Conservation (phyloP, 768 basidiomycete species). For the Mrakia blollopis region DNA sequence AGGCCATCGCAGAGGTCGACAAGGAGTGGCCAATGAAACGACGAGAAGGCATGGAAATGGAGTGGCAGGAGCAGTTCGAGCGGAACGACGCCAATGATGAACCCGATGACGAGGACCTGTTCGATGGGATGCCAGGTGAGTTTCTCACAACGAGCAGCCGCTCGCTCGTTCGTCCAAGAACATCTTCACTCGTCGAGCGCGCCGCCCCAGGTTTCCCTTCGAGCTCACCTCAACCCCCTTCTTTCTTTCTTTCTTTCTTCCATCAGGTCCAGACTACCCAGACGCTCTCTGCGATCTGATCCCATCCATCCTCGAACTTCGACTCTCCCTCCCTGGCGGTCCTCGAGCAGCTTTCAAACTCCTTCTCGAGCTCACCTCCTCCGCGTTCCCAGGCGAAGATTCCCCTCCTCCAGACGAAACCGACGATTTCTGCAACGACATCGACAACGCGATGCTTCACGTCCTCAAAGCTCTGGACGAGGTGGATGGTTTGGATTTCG, state of each 20-base stretch:
- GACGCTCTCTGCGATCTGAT: neutral
- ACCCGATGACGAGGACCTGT: neutral
- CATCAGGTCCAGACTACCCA: neutral
- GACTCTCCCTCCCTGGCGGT: neutral
- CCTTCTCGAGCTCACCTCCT: neutral
- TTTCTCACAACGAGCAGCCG: too few relatives aligned
- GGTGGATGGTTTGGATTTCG: neutral
- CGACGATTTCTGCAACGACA: neutral
- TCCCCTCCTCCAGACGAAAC: neutral
- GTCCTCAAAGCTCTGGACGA: neutral
- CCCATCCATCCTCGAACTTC: neutral
- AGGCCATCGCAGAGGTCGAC: neutral
- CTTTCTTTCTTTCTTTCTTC: neutral
- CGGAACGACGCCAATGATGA: neutral
- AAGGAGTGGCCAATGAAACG: neutral
- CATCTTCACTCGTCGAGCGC: neutral
- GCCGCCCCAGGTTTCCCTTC: neutral
- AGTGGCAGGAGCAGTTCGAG: too few relatives aligned
- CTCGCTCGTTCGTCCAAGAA: too few relatives aligned
- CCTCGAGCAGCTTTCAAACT: neutral
- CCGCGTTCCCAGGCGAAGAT: neutral
- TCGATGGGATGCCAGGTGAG: neutral
- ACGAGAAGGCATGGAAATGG: too few relatives aligned
- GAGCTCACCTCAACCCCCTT: neutral
- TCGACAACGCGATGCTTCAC: neutral